These are phyloP conservation scores for Falciphora oryzae DNA, from an alignment of 2,329 filamentous ascomycete species.

Conservation along the genomic window DNA sequence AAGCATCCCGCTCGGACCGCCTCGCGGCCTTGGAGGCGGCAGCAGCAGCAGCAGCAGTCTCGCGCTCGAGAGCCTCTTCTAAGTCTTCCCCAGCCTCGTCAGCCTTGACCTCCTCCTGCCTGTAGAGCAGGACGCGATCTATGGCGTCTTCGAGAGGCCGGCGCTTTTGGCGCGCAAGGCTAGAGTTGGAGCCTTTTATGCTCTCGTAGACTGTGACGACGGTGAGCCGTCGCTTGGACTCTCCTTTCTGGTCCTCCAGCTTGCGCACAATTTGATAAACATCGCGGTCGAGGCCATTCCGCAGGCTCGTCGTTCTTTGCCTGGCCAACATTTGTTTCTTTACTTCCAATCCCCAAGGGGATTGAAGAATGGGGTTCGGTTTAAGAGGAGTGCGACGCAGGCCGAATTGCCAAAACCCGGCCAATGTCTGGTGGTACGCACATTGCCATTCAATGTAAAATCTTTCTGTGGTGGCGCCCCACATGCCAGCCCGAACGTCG, in stretches of 20 bases:
- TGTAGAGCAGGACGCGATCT: slow-evolving; percentile 69
- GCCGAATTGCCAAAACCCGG: neutral
- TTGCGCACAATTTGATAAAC: slow-evolving; percentile 77
- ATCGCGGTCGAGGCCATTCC: slow-evolving; percentile 58
- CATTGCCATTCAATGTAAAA: neutral
- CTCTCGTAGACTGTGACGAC: slow-evolving; percentile 65
- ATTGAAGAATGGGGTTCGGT: neutral
- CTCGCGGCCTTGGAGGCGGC: slow-evolving; percentile 16
- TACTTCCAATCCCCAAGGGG: neutral
- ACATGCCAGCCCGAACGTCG: neutral
- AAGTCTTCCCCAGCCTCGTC: slow-evolving; percentile 48
- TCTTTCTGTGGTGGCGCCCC: neutral
- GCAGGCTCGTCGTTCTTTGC: slow-evolving; percentile 25
- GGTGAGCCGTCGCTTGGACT: slow-evolving; percentile 36
- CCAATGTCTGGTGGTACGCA: neutral
- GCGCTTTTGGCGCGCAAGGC: slow-evolving; percentile 75
- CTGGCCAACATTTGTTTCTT: slow-evolving; percentile 4
- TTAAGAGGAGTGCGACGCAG: neutral
- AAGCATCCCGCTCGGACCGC: slow-evolving; percentile 18
- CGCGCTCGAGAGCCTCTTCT: slow-evolving; percentile 35
- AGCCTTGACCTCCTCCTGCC: slow-evolving; percentile 58
- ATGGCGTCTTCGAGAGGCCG: slow-evolving; percentile 78
- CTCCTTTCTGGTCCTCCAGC: slow-evolving; percentile 56
- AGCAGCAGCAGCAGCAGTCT: slow-evolving; percentile 20
- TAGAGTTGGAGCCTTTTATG: slow-evolving; percentile 82